phyloP scores from a whole-genome alignment of 805 yeast genomes.

The Myxozyma nipponensis region DNA sequence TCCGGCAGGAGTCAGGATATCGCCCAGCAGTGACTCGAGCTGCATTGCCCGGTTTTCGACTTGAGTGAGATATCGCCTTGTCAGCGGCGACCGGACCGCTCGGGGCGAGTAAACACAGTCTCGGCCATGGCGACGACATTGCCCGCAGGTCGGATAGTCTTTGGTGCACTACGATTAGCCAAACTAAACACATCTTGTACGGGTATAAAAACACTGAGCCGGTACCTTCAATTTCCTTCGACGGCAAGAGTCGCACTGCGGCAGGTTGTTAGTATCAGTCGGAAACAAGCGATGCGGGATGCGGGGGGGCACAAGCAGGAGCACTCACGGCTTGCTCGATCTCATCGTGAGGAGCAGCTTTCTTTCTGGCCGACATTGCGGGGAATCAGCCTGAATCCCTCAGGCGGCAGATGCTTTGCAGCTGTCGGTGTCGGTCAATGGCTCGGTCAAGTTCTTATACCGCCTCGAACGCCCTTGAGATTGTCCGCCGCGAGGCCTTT shows the following conservation, averaged over 20 bases:
- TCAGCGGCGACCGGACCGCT: slow-evolving; percentile 71
- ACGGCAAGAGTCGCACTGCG: slow-evolving; percentile 80
- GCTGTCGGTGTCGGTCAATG: no score
- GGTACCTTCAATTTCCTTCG: slow-evolving; percentile 59
- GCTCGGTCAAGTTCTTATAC: no score
- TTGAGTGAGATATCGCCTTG: slow-evolving; percentile 66
- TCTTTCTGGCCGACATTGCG: neutral
- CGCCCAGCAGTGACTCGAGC: slow-evolving; percentile 44
- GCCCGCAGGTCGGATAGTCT: slow-evolving; percentile 69
- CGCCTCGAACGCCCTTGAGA: no score
- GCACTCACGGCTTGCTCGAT: slow-evolving; percentile 35
- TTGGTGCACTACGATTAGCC: slow-evolving; percentile 53
- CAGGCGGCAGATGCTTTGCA: no score
- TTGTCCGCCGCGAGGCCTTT: no score
- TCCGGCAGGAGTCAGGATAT: slow-evolving; percentile 43
- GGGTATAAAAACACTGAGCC: slow-evolving; percentile 3
- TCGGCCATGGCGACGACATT: slow-evolving; percentile 70
- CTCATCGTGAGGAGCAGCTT: slow-evolving; percentile 17
- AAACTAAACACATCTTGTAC: neutral
- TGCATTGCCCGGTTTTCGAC: slow-evolving; percentile 58
- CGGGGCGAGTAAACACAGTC: slow-evolving; percentile 75
- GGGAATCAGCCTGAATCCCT: no score
- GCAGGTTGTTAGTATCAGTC: no score
- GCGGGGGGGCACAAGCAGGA: no score
- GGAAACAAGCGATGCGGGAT: no score